These are phyloP conservation scores for Aurantiochytrium sp. DNA, from an alignment of 108 stramenopile genomes.

Conservation along the genomic window DNA sequence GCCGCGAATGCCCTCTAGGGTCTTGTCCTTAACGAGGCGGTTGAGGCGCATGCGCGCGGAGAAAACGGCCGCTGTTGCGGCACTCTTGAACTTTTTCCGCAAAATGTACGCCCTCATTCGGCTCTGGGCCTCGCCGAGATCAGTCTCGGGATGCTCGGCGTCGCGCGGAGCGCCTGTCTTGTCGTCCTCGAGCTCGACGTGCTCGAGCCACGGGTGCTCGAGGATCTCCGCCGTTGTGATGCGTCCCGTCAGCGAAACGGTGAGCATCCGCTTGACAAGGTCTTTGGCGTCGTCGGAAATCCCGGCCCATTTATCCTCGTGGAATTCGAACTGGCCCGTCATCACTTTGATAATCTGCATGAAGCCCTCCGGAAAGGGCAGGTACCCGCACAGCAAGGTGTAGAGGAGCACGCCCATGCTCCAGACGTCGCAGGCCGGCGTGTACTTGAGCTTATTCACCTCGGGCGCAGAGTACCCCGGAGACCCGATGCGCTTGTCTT, in stretches of 20 bases:
- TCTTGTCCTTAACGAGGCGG: background rate
- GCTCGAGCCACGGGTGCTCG: conserved; percentile 38
- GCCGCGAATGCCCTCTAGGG: background rate
- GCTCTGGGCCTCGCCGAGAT: background rate
- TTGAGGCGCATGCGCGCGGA: conserved; percentile 14
- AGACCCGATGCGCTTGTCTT: conserved; percentile 31
- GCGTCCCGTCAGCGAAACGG: background rate
- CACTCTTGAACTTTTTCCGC: conserved; percentile 18
- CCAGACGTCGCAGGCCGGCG: conserved; percentile 44
- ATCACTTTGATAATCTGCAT: conserved; percentile 11
- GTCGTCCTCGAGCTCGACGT: background rate
- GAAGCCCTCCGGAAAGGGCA: conserved; percentile 30
- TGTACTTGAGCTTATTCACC: background rate
- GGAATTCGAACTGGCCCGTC: conserved; percentile 31
- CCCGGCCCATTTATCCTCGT: background rate
- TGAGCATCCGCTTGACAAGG: conserved; percentile 31
- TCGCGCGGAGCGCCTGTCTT: no score
- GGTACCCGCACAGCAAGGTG: conserved; percentile 34
- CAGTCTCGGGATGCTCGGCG: background rate
- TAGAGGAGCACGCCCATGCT: conserved; percentile 39
- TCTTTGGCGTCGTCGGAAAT: conserved; percentile 45
- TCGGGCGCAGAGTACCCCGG: conserved; percentile 44
- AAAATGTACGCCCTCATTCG: background rate
- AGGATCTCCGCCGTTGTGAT: conserved; percentile 35
- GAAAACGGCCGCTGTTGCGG: conserved; percentile 2